Conservation (phyloP, 2,329 filamentous ascomycete genomes). For the Phialophora macrospora region DNA sequence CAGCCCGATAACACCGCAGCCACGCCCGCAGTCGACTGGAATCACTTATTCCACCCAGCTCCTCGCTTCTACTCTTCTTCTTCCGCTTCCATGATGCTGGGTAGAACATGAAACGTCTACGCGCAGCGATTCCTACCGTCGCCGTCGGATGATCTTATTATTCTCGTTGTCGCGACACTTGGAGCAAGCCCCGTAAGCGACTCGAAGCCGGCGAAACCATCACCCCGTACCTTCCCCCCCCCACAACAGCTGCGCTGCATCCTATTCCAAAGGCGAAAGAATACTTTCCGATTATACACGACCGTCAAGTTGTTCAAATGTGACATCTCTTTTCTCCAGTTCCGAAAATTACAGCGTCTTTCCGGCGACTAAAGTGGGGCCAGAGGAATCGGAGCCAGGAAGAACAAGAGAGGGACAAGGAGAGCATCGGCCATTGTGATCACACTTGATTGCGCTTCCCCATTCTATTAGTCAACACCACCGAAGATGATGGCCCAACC, state of each 20-base stretch:
- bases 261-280: neutral
- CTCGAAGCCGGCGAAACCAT: conserved; percentile 8
- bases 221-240: neutral
- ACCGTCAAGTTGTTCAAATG: conserved; percentile 22
- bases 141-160: conserved; percentile 17
- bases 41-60: conserved; percentile 6
- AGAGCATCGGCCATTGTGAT: conserved; percentile 12
- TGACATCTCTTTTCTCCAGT: conserved; percentile 20
- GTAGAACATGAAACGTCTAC: conserved; percentile 30
- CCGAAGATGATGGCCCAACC: conserved; percentile 61
- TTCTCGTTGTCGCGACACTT: conserved; percentile 29
- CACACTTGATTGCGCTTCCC: conserved; percentile 1
- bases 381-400: conserved; percentile 27
- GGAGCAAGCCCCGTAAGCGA: conserved; percentile 28
- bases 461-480: conserved; percentile 30
- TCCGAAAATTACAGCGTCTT: conserved; percentile 24
- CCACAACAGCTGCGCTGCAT: conserved; percentile 10
- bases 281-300: conserved; percentile 4
- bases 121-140: conserved; percentile 13
- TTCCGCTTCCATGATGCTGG: conserved; percentile 5
- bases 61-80: neutral
- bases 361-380: conserved; percentile 32
- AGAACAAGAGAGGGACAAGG: conserved; percentile 24
- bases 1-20: conserved; percentile 24
- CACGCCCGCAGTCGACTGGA: neutral